Percentiles rank a stretch among this genome's conserved stretches.
These are phyloP conservation scores for Quercus tomentella DNA, from an alignment of 331 rosid species.

Conservation along the genomic window DNA sequence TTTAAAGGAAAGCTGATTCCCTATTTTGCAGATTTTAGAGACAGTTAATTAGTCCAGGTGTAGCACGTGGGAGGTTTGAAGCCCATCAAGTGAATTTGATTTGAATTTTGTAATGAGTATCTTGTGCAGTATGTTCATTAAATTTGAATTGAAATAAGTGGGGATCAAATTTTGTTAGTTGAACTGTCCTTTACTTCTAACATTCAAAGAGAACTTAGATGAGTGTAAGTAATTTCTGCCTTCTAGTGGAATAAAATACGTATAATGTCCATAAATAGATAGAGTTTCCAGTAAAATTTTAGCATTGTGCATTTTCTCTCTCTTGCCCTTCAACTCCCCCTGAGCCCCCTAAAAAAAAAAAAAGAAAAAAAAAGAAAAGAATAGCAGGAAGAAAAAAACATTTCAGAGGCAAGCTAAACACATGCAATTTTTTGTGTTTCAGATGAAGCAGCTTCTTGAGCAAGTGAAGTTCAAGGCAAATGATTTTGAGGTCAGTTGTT, in stretches of 20 bases:
- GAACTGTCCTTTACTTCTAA: too few species aligned
- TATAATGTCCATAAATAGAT: background rate
- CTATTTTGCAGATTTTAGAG: background rate
- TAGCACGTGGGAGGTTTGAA: background rate
- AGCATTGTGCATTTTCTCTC: background rate
- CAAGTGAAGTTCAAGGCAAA: slow-evolving; percentile 46
- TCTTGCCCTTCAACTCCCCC: too few species aligned
- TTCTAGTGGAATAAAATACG: background rate
- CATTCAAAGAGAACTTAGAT: background rate
- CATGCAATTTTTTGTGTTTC: slow-evolving; percentile 20
- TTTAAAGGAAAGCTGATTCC: background rate
- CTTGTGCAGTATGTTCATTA: too few species aligned
- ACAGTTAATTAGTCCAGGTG: background rate
- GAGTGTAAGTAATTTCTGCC: background rate
- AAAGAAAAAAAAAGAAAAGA: background rate
- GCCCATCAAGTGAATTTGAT: background rate
- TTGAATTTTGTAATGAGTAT: background rate
- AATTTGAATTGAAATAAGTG: too few species aligned
- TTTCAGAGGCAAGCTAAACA: background rate
- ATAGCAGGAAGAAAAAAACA: background rate
- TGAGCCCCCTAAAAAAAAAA: background rate
- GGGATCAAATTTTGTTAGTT: too few species aligned
- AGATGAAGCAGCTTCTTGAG: slow-evolving; percentile 61
- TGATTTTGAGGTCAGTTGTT: slow-evolving; percentile 60
- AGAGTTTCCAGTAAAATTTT: background rate